Evolutionary conservation across 768 basidiomycete genomes (phyloP).

Genomic region (Leccinum fibrillosum): DNA sequence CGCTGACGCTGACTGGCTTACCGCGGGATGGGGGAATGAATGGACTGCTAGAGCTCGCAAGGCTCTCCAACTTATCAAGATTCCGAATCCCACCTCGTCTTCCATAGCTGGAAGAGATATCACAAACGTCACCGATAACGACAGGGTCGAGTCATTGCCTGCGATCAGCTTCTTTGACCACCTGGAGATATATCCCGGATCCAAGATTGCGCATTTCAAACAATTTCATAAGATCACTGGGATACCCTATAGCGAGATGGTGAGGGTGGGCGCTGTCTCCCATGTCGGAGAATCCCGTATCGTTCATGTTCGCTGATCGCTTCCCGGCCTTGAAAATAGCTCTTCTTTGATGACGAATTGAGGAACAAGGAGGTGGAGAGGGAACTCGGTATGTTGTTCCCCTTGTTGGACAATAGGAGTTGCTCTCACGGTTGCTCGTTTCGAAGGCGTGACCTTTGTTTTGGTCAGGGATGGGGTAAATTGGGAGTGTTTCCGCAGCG

Average conservation of each 20-base stretch:
- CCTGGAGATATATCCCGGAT: slow-evolving; percentile 74
- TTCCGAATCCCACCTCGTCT: slow-evolving; percentile 46
- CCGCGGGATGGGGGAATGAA: neutral
- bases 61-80: slow-evolving; percentile 61
- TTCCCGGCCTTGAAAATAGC: slow-evolving; percentile 28
- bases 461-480: slow-evolving; percentile 65
- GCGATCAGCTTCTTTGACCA: slow-evolving; percentile 68
- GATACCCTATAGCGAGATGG: slow-evolving; percentile 80
- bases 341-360: slow-evolving; percentile 72
- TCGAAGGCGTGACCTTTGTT: slow-evolving; percentile 74
- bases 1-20: neutral
- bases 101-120: slow-evolving; percentile 29
- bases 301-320: neutral
- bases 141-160: slow-evolving; percentile 31
- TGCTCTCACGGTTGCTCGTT: neutral
- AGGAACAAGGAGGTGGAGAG: slow-evolving; percentile 50
- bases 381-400: slow-evolving; percentile 41
- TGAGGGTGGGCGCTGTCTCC: slow-evolving; percentile 22
- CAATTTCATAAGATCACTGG: slow-evolving; percentile 68
- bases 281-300: neutral
- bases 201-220: slow-evolving; percentile 81
- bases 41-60: slow-evolving; percentile 57
- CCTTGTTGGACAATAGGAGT: neutral
- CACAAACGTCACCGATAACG: neutral
- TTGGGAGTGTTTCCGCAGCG: slow-evolving; percentile 61